Base-by-base conservation (phyloP, 2,329 filamentous ascomycete genomes). In the Penicillium janthinellum region DNA sequence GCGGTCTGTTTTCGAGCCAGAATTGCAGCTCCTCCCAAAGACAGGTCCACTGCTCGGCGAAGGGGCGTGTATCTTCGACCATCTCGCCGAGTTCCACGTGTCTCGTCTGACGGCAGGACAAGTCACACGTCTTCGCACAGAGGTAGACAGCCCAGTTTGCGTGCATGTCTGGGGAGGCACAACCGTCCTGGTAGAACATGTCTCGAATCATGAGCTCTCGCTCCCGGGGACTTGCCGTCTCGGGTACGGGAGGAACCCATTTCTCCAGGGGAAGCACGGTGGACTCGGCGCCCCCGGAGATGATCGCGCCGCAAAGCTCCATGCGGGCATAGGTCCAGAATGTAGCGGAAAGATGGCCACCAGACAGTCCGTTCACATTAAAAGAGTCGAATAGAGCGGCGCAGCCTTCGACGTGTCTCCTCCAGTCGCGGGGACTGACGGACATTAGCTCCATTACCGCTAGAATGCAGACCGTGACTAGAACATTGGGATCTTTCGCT, bases 141-240 rank as follows among this genome's bases (percentile, higher is more conserved):
- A 87, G 76, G 60, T 83, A 86, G 2, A 86, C 83, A n/a, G 83
- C 77, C 64, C 82, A 84, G 64, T 86, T 86, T 31, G 84, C 84
- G 58, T 84, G 80, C 77, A 82, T 83, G 64, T 86, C 84, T 17
- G 81, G 75, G 50, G 70, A 69, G 0, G 52, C 47, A 11, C 51
- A 54, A 2, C 67, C 61, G 2, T 69, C 64, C 31, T 67, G 48
- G 12, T 61, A 64, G 22, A 70, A 70, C 1, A 64, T 39, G 15
- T 70, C 63, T 1, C 65, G 61, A 20, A 70, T 66, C 17, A 65
- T 60, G 3, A 58, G 49, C 12, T 48, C 71, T 59, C 47, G 68
- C 37, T 58, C 73, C 61, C 63, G 67, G 57, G 67, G 78, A 67
- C 65, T 78, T 58, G 57, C 68, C 48, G 39, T 69, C 63, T 25